Evolutionary conservation across 768 basidiomycete species (phyloP), one percentile per base, ranked within the genome.

Genomic region (Chiua virens): DNA sequence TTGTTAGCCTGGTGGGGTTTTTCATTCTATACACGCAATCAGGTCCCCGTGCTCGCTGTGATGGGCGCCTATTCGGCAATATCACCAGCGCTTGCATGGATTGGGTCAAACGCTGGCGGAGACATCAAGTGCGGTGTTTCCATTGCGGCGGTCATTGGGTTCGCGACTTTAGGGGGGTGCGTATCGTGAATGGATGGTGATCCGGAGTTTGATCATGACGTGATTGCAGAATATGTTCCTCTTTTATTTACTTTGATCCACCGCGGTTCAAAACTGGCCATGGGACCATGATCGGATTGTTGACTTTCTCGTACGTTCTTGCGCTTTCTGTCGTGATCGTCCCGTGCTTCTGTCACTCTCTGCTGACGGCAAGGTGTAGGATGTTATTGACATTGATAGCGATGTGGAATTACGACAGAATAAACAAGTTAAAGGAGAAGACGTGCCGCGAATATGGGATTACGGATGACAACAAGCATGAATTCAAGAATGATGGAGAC

Each of bases 101-200:
- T 67, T 4, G 73, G 74, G 5, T 74, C 76, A 5, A 79, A 80
- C 38, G 74, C 77, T 1, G 81, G 82, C 18, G 80, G 82, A 21
- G 79, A 80, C 50, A 45, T 77, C 34, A 77, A 79, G 56, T 73
- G 74, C 44, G 78, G 72, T 37, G 72, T 79, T 14, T 71, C 73
- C 2, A 58, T 82, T 21, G 83, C 76, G 4, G 71, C 79, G 68
- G 71, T 81, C 15, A 74, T 76, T 25, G 78, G 78, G 14, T 45
- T 80, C 39, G 80, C 77, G 10, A 83, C 81, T 53, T 59, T 83
- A 14, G 81, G 81, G 51, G 80, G 80, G 57, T 76, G 42, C 38
- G 66, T 55, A 9, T 18, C 8, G 3, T 25, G 11, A 13, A 18
- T 13, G 3, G 66, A 14, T 71, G 70, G 13, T 27, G 41, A 38